A percentile compares a stretch with the other conserved stretches of the same genome.
These are phyloP conservation scores for Pythium aquatile DNA, from an alignment of 352 stramenopile species.

Conservation along the genomic window DNA sequence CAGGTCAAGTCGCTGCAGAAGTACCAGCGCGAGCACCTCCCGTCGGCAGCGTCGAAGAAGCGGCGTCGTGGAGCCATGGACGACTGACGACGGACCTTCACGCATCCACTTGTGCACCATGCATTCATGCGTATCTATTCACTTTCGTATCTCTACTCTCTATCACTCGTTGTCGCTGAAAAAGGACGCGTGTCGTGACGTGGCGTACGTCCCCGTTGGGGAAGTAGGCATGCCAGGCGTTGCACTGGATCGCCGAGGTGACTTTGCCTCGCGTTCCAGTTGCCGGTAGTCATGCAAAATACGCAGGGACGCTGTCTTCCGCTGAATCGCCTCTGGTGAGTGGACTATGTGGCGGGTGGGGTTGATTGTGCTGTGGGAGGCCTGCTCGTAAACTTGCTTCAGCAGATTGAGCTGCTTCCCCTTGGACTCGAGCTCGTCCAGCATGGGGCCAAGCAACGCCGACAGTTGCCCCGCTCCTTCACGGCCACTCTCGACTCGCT, in stretches of 20 bases:
- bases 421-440: slow-evolving; percentile 67
- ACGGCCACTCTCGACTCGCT: slow-evolving; percentile 11
- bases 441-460: slow-evolving; percentile 38
- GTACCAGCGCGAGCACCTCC: slow-evolving; percentile 52
- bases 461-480: slow-evolving; percentile 34
- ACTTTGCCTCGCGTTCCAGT: slow-evolving; percentile 46
- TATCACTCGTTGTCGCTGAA: slow-evolving; percentile 16
- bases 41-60: slow-evolving; percentile 24
- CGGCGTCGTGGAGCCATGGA: slow-evolving; percentile 29
- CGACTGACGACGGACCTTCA: slow-evolving; percentile 5
- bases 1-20: slow-evolving; percentile 56
- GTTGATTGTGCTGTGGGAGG: slow-evolving; percentile 58
- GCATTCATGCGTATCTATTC: not conserved
- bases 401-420: slow-evolving; percentile 67
- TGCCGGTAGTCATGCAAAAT: slow-evolving; percentile 66
- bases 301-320: slow-evolving; percentile 65
- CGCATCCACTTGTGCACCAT: not conserved
- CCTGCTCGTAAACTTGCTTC: slow-evolving; percentile 60
- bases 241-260: slow-evolving; percentile 9
- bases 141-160: not conserved
- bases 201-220: slow-evolving; percentile 8
- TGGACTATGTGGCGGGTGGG: slow-evolving; percentile 46
- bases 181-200: slow-evolving; percentile 19
- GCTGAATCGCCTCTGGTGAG: slow-evolving; percentile 52
- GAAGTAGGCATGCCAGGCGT: slow-evolving; percentile 3